These are phyloP conservation scores for Colletotrichum coccodes DNA, from an alignment of 2,329 filamentous ascomycete genomes.

Conservation along the genomic window DNA sequence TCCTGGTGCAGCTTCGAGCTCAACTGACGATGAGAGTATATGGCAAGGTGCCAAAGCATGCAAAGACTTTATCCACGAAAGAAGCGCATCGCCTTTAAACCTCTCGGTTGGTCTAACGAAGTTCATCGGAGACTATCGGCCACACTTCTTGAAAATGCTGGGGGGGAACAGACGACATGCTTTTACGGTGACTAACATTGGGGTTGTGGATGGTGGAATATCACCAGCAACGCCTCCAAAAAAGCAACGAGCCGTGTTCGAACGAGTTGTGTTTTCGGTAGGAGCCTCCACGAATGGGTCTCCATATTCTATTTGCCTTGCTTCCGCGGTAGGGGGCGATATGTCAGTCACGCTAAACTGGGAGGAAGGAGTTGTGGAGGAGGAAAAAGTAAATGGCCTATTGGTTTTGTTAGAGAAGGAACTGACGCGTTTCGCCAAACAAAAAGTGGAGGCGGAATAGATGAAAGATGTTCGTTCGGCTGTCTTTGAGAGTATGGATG, in stretches of 20 bases:
- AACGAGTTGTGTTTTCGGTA: background rate
- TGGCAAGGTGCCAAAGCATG: background rate
- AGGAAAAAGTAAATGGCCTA: background rate
- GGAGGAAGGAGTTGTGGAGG: background rate
- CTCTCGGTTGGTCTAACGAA: background rate
- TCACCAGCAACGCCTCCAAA: background rate
- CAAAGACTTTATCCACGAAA: background rate
- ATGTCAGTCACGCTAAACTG: conserved; percentile 6
- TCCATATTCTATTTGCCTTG: background rate
- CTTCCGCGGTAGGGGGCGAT: background rate
- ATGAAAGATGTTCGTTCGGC: no score
- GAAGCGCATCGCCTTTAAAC: background rate
- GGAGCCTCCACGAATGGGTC: background rate
- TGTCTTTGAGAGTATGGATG: no score
- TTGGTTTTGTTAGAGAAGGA: background rate
- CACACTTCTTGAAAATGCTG: background rate
- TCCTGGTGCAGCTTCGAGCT: background rate
- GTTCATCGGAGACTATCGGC: background rate
- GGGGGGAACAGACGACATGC: background rate
- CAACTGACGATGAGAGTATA: background rate
- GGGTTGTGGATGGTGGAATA: background rate
- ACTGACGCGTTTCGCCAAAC: no score
- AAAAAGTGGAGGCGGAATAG: no score
- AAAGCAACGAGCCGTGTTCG: background rate
- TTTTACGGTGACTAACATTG: conserved; percentile 1